These are phyloP conservation scores for Rubroshorea leprosula DNA, from an alignment of 345 rosid genomes.

Conservation along the genomic window DNA sequence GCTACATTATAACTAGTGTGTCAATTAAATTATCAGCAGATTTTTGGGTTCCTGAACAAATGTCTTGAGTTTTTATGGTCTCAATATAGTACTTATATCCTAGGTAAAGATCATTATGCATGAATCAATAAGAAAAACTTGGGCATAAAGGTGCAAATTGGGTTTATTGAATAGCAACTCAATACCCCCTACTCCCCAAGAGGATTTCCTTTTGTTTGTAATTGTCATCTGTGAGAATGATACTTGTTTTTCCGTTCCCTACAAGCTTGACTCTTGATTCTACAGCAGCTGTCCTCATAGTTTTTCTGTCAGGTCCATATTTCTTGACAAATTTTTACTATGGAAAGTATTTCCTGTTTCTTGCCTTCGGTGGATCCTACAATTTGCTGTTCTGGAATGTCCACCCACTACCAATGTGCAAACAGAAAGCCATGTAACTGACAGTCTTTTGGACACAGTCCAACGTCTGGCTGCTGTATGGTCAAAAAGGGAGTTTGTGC, in stretches of 20 bases:
- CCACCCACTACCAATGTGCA: slow-evolving; percentile 49
- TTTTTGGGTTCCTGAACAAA: too few relatives aligned
- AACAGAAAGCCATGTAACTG: slow-evolving; percentile 31
- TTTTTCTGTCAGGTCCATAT: slow-evolving; percentile 56
- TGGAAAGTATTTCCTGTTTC: slow-evolving; percentile 91
- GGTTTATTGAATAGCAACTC: too few relatives aligned
- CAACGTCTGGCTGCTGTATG: slow-evolving; percentile 61
- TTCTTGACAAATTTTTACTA: slow-evolving; percentile 77
- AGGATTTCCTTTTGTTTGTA: too few relatives aligned
- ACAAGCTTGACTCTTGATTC: slow-evolving; percentile 7
- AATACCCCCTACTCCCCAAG: too few relatives aligned
- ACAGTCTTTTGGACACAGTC: slow-evolving; percentile 48
- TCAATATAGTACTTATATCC: too few relatives aligned
- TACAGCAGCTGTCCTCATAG: background rate
- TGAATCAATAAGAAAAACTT: too few relatives aligned
- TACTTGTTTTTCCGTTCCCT: background rate
- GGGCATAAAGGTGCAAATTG: too few relatives aligned
- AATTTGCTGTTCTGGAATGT: slow-evolving; percentile 68
- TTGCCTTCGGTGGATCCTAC: slow-evolving; percentile 89
- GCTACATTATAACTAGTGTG: too few relatives aligned
- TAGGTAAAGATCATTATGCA: too few relatives aligned
- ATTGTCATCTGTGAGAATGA: too few relatives aligned
- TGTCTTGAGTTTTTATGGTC: too few relatives aligned
- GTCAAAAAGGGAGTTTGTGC: slow-evolving; percentile 78
- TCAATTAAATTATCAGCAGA: too few relatives aligned